A percentile compares a stretch with the other conserved stretches of the same genome.
These are phyloP conservation scores for Akanthomyces uredinophilus DNA, from an alignment of 2,329 filamentous ascomycete species.

Conservation along the genomic window DNA sequence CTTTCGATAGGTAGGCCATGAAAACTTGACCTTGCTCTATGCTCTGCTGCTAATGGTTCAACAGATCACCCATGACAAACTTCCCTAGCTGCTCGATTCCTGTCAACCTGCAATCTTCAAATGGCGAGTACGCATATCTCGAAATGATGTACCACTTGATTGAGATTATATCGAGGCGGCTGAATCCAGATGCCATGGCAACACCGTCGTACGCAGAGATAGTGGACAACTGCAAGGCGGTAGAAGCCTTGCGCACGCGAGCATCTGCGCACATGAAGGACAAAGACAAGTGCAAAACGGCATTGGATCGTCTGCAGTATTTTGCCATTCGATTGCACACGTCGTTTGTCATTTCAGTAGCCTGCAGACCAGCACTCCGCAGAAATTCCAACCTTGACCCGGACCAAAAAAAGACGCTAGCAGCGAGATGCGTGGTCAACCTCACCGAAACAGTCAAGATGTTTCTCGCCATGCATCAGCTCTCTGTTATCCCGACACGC, in stretches of 20 bases:
- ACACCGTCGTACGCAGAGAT: constrained; percentile 50
- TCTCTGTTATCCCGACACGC: constrained; percentile 60
- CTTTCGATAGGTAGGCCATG: constrained; percentile 52
- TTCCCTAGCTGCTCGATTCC: constrained; percentile 53
- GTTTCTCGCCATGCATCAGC: constrained; percentile 64
- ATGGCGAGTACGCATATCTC: constrained; percentile 52
- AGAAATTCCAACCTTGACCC: constrained; percentile 47
- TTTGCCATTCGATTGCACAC: constrained; percentile 62
- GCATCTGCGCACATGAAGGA: constrained; percentile 49
- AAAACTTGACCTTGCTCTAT: constrained; percentile 15
- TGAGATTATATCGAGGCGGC: constrained; percentile 52
- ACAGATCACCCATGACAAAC: constrained; percentile 57
- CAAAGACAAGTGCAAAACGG: constrained; percentile 60
- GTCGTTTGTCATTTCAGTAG: constrained; percentile 60
- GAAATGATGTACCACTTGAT: constrained; percentile 63
- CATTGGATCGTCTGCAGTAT: constrained; percentile 57
- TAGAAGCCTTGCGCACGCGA: constrained; percentile 46
- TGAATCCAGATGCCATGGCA: constrained; percentile 50
- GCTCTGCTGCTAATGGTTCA: not conserved
- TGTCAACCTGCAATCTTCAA: constrained; percentile 34
- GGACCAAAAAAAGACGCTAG: constrained; percentile 49
- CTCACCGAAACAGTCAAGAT: constrained; percentile 62
- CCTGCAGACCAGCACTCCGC: constrained; percentile 57
- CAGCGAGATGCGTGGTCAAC: constrained; percentile 56
- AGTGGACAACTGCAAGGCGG: constrained; percentile 50